Base-by-base conservation (phyloP, 2,329 filamentous ascomycete species). In the Penicillium polonicum region DNA sequence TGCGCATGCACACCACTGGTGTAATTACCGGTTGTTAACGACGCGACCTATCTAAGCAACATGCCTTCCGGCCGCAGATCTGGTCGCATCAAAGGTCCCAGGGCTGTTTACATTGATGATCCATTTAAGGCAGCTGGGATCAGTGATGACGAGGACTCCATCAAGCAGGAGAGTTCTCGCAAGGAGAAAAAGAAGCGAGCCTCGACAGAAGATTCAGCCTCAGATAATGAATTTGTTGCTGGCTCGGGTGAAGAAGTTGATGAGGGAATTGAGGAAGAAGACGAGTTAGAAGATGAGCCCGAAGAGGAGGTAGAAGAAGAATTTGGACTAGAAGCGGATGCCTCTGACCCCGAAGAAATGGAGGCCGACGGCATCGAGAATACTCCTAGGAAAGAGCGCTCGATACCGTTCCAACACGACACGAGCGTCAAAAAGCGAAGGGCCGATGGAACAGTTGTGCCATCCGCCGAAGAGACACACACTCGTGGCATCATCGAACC, bases 401-500 rank as follows among this genome's bases (percentile, higher is more conserved):
- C 36, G 45, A 17, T 17, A 9, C 41, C 51, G 21, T 52, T 51
- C 4, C 45, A 56, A n/a, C 59, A 50, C 31, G 25, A 48, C 36
- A 27, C 35, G 25, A 39, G 21, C 17, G 5, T 38, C 41, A 64
- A 58, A 55, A 61, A 65, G 41, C 62, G 64, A 19, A 55, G 45
- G 25, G 41, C 60, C n/a, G 62, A 66, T 63, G 64, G 65, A 27
- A 58, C 62, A 15, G 48, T 65, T 15, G 56, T 56, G 35, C 48
- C 63, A 27, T 50, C 64, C 6, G 48, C 62, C 2, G 60, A 68
- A 17, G 69, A 72, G 5, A 69, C 68, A 1, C 76, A 76, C 60
- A 74, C 64, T 27, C 70, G 77, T 2, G 77, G 76, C 9, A 66
- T 74, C 15, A 65, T 70, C 46, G 73, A 73, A 42, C 67, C 73